These are phyloP conservation scores for Porodaedalea pini DNA, from an alignment of 1,284 basidiomycete species.

Conservation along the genomic window DNA sequence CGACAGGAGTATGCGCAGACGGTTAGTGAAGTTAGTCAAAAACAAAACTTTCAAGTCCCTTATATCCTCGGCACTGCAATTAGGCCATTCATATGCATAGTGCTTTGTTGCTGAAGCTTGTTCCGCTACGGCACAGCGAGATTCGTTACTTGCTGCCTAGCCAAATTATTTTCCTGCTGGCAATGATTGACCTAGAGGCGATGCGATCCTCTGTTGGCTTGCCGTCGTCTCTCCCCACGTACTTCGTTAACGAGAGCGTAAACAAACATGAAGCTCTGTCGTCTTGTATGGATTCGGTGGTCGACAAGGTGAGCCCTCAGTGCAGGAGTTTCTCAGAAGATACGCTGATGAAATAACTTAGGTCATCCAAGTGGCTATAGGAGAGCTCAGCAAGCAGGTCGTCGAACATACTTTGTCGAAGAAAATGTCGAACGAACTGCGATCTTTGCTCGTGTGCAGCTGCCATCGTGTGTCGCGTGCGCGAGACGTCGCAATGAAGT, in stretches of 20 bases:
- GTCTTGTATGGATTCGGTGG: constrained; percentile 80
- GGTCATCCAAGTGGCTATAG: constrained; percentile 73
- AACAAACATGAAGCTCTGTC: constrained; percentile 68
- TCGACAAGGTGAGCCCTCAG: constrained; percentile 64
- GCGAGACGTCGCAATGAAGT: constrained; percentile 78
- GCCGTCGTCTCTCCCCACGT: constrained; percentile 81
- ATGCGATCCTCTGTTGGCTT: constrained; percentile 80
- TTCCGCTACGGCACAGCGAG: constrained; percentile 70
- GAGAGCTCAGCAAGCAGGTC: constrained; percentile 68
- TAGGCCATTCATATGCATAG: constrained; percentile 72
- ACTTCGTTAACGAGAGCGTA: constrained; percentile 87
- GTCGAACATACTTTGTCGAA: constrained; percentile 77
- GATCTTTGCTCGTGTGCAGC: constrained; percentile 71
- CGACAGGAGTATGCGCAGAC: constrained; percentile 83
- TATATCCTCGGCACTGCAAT: background rate
- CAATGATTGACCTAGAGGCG: constrained; percentile 87
- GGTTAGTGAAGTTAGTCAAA: constrained; percentile 40
- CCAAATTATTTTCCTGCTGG: constrained; percentile 84
- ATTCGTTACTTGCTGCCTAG: constrained; percentile 76
- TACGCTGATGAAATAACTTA: constrained; percentile 29
- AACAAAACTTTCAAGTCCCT: too few species aligned
- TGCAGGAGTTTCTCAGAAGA: background rate
- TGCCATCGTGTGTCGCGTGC: constrained; percentile 84
- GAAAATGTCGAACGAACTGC: constrained; percentile 73
- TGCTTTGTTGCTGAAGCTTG: constrained; percentile 56